Base-by-base conservation (phyloP, 768 basidiomycete species). In the Strobilomyces echinocephalus region DNA sequence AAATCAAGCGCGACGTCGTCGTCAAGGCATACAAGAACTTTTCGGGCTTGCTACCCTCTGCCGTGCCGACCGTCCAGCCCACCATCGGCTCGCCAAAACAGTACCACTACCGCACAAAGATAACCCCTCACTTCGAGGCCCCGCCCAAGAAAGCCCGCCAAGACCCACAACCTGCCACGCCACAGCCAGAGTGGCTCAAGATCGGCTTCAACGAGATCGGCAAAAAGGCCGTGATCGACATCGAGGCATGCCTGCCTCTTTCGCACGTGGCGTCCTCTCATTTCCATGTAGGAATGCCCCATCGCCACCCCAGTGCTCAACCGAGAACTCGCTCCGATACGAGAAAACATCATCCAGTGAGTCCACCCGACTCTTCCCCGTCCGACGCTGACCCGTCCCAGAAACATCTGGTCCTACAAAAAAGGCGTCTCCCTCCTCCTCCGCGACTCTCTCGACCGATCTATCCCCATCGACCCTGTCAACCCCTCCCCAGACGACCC, bases 111-210 rank as follows among this genome's bases (percentile, higher is more conserved):
- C 83, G 95, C 31, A 99, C 97, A 2, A 99, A 99, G 73, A 85
- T 99, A 49, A 97, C 97, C 0, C 97, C 97, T 0, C 97, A 99
- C 67, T 98, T 98, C 56, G 90, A 94, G 21, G 79, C 84, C 0
- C 85, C 92, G 0, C 79, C 81, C 1, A 82, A 76, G 50, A 72
- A 66, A 45, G 63, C 67, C 36, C 60, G 63, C n/a, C 48, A 14
- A 1, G 47, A 52, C 12, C 45, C 47, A 10, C 9, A 21, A 2
- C 12, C 54, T 34, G 4, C 14, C 54, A 9, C 7, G 31, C 49
- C 55, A 14, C 77, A 76, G 54, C 83, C 86, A 12, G 74, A 80
- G 41, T 91, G 91, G 82, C 69, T 93, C 21, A 82, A 84, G 40
- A 95, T 97, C 39, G 95, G 95, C 0, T 97, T 97, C 72, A 95